Percentiles rank a stretch among this genome's conserved stretches.
Evolutionary conservation across 495 filamentous ascomycete species (phyloP).

Genomic region (Cairneyella variabilis): DNA sequence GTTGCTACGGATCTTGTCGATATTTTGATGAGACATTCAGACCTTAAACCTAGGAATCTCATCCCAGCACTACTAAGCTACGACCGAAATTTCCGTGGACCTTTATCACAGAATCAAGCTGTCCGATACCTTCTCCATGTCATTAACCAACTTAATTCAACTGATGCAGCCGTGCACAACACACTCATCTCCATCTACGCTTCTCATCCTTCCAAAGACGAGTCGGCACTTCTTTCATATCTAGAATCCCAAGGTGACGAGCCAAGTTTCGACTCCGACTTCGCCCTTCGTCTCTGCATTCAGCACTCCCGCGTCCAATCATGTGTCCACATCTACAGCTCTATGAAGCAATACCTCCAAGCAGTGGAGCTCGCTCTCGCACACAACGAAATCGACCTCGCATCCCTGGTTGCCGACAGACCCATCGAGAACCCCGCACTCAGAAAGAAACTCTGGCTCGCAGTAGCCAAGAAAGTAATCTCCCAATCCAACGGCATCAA

Average conservation of each 20-base stretch:
- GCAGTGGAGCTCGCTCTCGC: conserved; percentile 89
- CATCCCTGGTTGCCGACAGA: conserved; percentile 83
- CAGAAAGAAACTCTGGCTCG: conserved; percentile 91
- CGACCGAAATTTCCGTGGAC: conserved; percentile 65
- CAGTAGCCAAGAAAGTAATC: conserved; percentile 90
- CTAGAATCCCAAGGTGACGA: conserved; percentile 65
- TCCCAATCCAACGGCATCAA: conserved; percentile 82
- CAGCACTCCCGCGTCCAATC: conserved; percentile 87
- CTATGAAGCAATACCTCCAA: conserved; percentile 88
- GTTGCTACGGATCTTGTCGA: conserved; percentile 80
- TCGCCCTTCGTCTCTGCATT: conserved; percentile 92
- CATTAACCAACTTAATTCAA: conserved; percentile 79
- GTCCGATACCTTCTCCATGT: conserved; percentile 91
- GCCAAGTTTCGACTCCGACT: conserved; percentile 90
- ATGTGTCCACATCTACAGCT: conserved; percentile 92
- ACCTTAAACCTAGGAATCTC: conserved; percentile 80
- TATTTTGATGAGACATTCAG: conserved; percentile 86
- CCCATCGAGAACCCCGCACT: conserved; percentile 73
- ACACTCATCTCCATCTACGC: conserved; percentile 96
- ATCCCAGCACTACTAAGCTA: conserved; percentile 94
- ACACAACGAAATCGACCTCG: conserved; percentile 84
- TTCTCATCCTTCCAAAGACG: conserved; percentile 74
- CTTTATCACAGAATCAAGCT: conserved; percentile 79
- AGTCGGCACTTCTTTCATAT: conserved; percentile 80
- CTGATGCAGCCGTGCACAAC: conserved; percentile 92